Percentiles rank a stretch among this genome's conserved stretches.
These are phyloP conservation scores for Plasmodium blacklocki DNA, from an alignment of 169 alveolate species.

Conservation along the genomic window DNA sequence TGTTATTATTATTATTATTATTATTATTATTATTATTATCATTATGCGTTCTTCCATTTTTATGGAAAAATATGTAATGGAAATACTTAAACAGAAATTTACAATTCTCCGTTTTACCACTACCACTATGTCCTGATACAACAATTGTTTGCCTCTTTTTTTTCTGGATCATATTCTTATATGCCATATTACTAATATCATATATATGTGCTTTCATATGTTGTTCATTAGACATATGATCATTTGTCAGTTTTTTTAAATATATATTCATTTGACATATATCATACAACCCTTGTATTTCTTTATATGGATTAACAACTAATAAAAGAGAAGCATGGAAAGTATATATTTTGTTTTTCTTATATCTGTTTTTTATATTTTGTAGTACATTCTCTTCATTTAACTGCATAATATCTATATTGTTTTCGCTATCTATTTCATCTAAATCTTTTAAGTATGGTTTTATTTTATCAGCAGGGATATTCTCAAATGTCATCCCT, in stretches of 20 bases:
- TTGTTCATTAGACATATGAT: slow-evolving; percentile 18
- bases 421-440: slow-evolving; percentile 49
- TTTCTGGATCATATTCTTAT: slow-evolving; percentile 77
- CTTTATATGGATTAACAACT: slow-evolving; percentile 88
- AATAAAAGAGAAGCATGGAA: slow-evolving; percentile 88
- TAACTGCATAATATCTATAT: slow-evolving; percentile 35
- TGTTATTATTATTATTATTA: slow-evolving; percentile 11
- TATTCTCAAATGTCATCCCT: slow-evolving; percentile 39
- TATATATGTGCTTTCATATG: slow-evolving; percentile 78
- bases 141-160: slow-evolving; percentile 93
- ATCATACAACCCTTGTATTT: slow-evolving; percentile 84
- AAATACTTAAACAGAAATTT: slow-evolving; percentile 89
- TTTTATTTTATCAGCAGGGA: slow-evolving; percentile 33
- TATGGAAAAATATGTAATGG: slow-evolving; percentile 79
- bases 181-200: slow-evolving; percentile 79
- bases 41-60: not conserved
- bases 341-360: slow-evolving; percentile 80
- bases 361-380: slow-evolving; percentile 74
- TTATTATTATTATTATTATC: not conserved
- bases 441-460: slow-evolving; percentile 31
- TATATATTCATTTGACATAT: slow-evolving; percentile 78
- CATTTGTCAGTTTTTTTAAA: slow-evolving; percentile 45
- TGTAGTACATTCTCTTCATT: slow-evolving; percentile 51
- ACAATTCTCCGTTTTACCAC: slow-evolving; percentile 99
- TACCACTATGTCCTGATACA: slow-evolving; percentile 99